A percentile compares a stretch with the other conserved stretches of the same genome.
These are phyloP conservation scores for Clarireedia monteithiana DNA, from an alignment of 2,329 filamentous ascomycete species.

Conservation along the genomic window DNA sequence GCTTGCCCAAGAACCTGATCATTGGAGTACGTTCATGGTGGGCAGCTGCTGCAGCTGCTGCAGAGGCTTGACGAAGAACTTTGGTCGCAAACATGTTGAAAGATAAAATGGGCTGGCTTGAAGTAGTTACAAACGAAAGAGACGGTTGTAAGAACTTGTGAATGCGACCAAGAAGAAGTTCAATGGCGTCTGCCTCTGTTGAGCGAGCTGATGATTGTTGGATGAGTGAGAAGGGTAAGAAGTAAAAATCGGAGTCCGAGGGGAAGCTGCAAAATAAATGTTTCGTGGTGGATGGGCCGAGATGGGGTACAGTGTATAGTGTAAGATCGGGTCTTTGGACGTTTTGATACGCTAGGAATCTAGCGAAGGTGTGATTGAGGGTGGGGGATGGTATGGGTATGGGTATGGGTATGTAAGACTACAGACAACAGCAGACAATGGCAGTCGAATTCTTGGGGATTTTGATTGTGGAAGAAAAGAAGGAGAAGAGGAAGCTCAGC, in stretches of 20 bases:
- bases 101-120: not conserved
- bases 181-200: not conserved
- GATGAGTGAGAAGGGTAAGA: not conserved
- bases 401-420: too few species aligned
- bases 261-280: not conserved
- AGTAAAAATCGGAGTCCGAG: not conserved
- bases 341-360: not conserved
- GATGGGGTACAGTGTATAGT: not conserved
- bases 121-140: not conserved
- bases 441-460: too few species aligned
- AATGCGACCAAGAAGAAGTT: not conserved
- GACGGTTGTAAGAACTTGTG: not conserved
- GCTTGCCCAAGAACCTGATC: conserved; percentile 36
- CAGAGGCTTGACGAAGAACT: conserved; percentile 30
- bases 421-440: too few species aligned
- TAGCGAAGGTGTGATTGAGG: not conserved
- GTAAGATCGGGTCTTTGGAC: not conserved
- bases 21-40: conserved; percentile 31
- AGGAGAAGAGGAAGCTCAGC: too few species aligned
- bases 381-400: too few species aligned
- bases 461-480: too few species aligned
- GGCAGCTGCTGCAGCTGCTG: conserved; percentile 23
- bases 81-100: conserved; percentile 32
- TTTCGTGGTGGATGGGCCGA: not conserved
- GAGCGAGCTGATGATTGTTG: not conserved